phyloP scores from a whole-genome alignment of 148 eudicot species.

The Drosera capensis region DNA sequence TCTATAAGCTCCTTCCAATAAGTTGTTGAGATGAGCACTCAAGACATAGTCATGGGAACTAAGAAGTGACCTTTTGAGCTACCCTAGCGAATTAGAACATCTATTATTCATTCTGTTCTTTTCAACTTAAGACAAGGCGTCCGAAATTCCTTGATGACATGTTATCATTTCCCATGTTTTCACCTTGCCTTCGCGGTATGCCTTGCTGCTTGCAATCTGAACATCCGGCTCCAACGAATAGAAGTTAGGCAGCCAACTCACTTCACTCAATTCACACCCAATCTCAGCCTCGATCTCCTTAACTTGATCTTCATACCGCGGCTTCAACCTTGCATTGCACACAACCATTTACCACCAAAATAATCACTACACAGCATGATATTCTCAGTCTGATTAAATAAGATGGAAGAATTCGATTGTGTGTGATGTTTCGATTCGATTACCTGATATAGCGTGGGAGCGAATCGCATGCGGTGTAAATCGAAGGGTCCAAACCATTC shows the following conservation, averaged over 20 bases:
- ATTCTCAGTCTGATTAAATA: not conserved
- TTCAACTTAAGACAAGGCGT: not conserved
- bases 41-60: too few relatives aligned
- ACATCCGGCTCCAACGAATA: constrained; percentile 56
- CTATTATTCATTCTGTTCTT: not conserved
- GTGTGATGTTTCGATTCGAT: not conserved
- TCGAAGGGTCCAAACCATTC: constrained; percentile 59
- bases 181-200: constrained; percentile 82
- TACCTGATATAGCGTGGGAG: constrained; percentile 86
- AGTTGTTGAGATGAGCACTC: too few relatives aligned
- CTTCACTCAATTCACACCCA: constrained; percentile 34
- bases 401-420: not conserved
- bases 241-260: constrained; percentile 60
- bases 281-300: constrained; percentile 64
- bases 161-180: too few relatives aligned
- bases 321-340: constrained; percentile 55
- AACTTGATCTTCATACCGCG: constrained; percentile 39
- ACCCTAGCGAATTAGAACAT: too few relatives aligned
- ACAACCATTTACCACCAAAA: constrained; percentile 1
- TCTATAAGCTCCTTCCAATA: too few relatives aligned
- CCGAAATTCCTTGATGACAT: not conserved
- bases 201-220: constrained; percentile 64
- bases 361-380: not conserved
- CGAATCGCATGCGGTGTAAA: constrained; percentile 32
- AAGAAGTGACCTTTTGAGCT: too few relatives aligned